Evolutionary conservation across 495 filamentous ascomycete species (phyloP).

Genomic region (Neurospora tetrasperma): DNA sequence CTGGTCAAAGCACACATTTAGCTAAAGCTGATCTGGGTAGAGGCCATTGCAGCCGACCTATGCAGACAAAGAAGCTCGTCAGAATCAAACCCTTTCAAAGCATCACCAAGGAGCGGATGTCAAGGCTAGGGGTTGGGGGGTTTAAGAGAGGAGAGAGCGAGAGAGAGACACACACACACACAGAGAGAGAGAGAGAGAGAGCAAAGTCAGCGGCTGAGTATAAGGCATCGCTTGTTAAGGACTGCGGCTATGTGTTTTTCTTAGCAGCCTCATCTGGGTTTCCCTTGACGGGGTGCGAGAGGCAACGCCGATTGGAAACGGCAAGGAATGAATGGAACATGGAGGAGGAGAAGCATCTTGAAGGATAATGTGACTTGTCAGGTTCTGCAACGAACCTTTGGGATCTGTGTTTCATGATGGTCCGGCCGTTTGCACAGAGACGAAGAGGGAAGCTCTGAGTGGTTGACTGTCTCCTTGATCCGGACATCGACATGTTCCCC

Average conservation of each 20-base stretch:
- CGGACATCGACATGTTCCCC: slow-evolving; percentile 18
- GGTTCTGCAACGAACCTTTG: slow-evolving; percentile 11
- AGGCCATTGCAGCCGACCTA: not conserved
- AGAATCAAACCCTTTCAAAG: slow-evolving; percentile 9
- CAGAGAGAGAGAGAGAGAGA: no score
- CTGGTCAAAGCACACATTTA: not conserved
- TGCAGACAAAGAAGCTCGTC: not conserved
- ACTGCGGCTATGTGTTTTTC: not conserved
- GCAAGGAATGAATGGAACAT: not conserved
- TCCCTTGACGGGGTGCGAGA: not conserved
- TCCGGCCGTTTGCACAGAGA: slow-evolving; percentile 17
- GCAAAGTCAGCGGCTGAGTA: not conserved
- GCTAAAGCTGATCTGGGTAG: not conserved
- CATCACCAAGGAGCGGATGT: not conserved
- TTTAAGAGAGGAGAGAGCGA: no score
- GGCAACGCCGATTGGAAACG: not conserved
- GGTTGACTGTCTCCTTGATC: slow-evolving; percentile 9
- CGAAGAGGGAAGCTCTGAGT: not conserved
- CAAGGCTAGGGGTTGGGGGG: not conserved
- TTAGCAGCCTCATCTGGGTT: slow-evolving; percentile 6
- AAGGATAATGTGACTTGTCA: slow-evolving; percentile 11
- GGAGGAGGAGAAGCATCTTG: slow-evolving; percentile 2
- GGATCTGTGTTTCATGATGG: slow-evolving; percentile 14
- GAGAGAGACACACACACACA: no score
- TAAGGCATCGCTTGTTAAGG: not conserved